Conservation (phyloP, 2,329 filamentous ascomycete species). For the Phyllosticta paracitricarpa region DNA sequence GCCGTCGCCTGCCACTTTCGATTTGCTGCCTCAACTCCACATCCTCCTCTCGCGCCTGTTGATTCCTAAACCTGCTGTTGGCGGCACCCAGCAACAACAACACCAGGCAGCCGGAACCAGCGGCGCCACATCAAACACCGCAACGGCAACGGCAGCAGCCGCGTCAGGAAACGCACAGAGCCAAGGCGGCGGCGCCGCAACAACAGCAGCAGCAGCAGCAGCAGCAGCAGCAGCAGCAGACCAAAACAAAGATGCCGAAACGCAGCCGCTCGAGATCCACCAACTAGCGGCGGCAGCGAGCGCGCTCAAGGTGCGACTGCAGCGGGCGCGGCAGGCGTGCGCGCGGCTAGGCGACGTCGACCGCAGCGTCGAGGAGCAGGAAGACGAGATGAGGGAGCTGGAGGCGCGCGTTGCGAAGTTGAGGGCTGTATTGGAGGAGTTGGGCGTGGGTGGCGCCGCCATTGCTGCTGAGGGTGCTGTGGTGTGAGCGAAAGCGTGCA, state of each 20-base stretch:
- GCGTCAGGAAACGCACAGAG: not conserved
- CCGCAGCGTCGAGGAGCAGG: constrained; percentile 57
- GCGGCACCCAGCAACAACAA: constrained; percentile 22
- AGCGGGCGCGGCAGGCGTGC: constrained; percentile 61
- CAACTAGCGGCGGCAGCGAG: constrained; percentile 72
- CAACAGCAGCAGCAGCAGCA: constrained; percentile 24
- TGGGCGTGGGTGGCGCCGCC: constrained; percentile 14
- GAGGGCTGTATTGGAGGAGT: constrained; percentile 30
- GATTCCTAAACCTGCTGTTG: constrained; percentile 16
- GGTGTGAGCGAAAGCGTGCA: not conserved
- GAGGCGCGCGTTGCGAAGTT: constrained; percentile 55
- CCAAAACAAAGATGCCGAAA: constrained; percentile 1
- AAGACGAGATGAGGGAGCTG: constrained; percentile 57
- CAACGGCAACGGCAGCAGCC: constrained; percentile 16
- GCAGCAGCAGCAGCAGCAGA: constrained; percentile 26
- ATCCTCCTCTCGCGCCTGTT: constrained; percentile 64
- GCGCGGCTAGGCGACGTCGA: constrained; percentile 60
- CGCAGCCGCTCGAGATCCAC: constrained; percentile 50
- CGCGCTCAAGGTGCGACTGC: constrained; percentile 71
- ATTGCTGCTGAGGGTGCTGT: not conserved
- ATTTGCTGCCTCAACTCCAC: constrained; percentile 74
- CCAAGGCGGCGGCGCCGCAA: not conserved
- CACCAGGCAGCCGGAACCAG: constrained; percentile 21
- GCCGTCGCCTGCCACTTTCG: constrained; percentile 72
- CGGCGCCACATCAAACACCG: constrained; percentile 50